Base-by-base conservation (phyloP, 306 rosid species). In the Cucurbita moschata region DNA sequence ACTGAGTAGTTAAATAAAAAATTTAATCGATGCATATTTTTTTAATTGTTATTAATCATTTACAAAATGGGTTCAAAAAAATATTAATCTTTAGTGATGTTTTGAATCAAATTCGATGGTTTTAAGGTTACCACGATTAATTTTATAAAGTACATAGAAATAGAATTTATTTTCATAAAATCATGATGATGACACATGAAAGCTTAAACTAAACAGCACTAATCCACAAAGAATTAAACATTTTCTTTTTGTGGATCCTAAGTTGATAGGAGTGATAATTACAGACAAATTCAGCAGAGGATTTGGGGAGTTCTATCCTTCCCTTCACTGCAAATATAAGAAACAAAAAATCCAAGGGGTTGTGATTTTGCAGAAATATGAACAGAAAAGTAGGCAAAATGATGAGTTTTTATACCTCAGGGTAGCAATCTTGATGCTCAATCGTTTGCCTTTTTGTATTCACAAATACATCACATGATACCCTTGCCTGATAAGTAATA, bases 401-500 rank as follows among this genome's bases (percentile, higher is more conserved):
- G 37, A 42, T 77, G 59, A 63, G 21, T 68, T 52, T 68, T 52
- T 88, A 85, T 76, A 90, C 99, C 99, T 80, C 77, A 52, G 98
- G 87, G 80, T 80, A 85, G 85, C 99, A 91, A 81, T 87, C 80
- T 81, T 94, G 92, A 77, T 80, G 96, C 46, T 71, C 84, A 77
- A 94, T 69, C 7, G 86, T 82, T 73, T 94, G 91, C 53, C 74
- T 13, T 56, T 18, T 79, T 37, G 81, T 77, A 75, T 84, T 77
- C 72, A 94, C 97, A 78, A 67, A 79, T n/a, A 94, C 85, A 49
- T 80, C 87, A 38, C 99, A 91, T 2, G 90, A 89, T n/a, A 87
- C 87, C 15, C 75, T 89, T 18, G 88, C 95, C 97, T 94, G 88
- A 38, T 47, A 50, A 68, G 60, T 51, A 71, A 42, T 56, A 30